Evolutionary conservation across 2,329 filamentous ascomycete species (phyloP), one percentile per base, ranked within the genome.

Genomic region (Beauveria brongniartii): DNA sequence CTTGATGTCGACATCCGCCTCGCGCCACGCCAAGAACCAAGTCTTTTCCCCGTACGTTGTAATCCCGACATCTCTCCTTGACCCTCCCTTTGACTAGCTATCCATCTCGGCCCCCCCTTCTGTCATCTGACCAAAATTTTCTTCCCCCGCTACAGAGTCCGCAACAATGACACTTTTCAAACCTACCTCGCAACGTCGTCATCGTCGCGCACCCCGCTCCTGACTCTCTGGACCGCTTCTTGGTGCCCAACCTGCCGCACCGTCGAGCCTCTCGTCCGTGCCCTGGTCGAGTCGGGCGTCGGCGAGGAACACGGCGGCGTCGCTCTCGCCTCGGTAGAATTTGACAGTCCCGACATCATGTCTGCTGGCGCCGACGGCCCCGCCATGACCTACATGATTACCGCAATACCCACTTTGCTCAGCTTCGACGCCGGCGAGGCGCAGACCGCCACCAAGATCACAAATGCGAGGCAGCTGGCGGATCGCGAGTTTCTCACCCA

Each of bases 201-300:
- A 2, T 81, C 81, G 6, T 74, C 81, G 6, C 75, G 79, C 48
- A 78, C 72, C 3, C 83, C 83, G 2, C 78, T 86, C n/a, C 68
- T 86, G 60, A 85, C 82, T 1, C 73, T 86, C 46, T 87, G 83
- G 83, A 84, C 82, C 0, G 77, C 83, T 0, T 81, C 80, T 8
- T 85, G 78, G 73, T 86, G 83, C 69, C 71, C 77, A 5, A 80
- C 81, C 18, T 86, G 83, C 70, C 76, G 74, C 51, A 69, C 71
- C 37, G 75, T 85, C 26, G 72, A 73, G 5, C 83, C 83, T 4
- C 69, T 84, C 12, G 56, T 86, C 6, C 69, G 68, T 14, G 72
- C 75, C 12, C 74, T 85, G 37, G 69, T 86, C 51, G 74, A 77
- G 65, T 74, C 74, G 3, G 80, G 80, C 55, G 74, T 81, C 3